Conservation (phyloP, 1,139 yeast species). For the Candida labiduridarum region DNA sequence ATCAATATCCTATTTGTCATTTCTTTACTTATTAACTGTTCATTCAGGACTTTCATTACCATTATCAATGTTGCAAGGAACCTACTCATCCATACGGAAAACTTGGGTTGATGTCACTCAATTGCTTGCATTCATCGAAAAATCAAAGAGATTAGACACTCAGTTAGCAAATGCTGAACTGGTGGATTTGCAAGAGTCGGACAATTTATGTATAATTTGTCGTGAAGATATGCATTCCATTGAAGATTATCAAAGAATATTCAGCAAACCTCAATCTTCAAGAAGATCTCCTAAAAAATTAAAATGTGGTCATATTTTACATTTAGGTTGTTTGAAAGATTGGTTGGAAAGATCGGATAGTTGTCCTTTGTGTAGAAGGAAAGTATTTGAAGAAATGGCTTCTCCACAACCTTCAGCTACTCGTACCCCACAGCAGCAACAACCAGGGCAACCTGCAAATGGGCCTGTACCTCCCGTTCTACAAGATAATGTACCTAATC, state of each 20-base stretch:
- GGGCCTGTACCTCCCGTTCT: not conserved
- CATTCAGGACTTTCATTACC: slow-evolving; percentile 65
- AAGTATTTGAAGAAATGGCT: slow-evolving; percentile 46
- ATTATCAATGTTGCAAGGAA: slow-evolving; percentile 66
- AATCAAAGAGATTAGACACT: slow-evolving; percentile 66
- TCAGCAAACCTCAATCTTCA: slow-evolving; percentile 26
- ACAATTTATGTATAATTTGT: slow-evolving; percentile 77
- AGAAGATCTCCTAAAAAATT: slow-evolving; percentile 73
- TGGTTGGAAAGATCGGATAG: slow-evolving; percentile 92
- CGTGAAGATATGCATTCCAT: slow-evolving; percentile 72
- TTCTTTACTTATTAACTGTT: slow-evolving; percentile 41
- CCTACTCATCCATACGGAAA: slow-evolving; percentile 55
- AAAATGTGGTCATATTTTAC: slow-evolving; percentile 85
- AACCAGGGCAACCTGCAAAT: slow-evolving; percentile 4
- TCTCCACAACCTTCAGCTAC: slow-evolving; percentile 7
- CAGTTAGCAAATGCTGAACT: slow-evolving; percentile 62
- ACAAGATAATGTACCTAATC: slow-evolving; percentile 1
- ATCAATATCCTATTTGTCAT: slow-evolving; percentile 33
- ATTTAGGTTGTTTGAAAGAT: slow-evolving; percentile 84
- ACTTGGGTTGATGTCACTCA: slow-evolving; percentile 54
- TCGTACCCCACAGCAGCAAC: slow-evolving; percentile 2
- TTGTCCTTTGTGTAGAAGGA: slow-evolving; percentile 88
- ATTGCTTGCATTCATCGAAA: slow-evolving; percentile 57
- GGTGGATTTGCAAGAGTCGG: slow-evolving; percentile 61
- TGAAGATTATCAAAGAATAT: slow-evolving; percentile 29